Evolutionary conservation across 805 yeast genomes (phyloP).

Genomic region (Spathaspora sp.): DNA sequence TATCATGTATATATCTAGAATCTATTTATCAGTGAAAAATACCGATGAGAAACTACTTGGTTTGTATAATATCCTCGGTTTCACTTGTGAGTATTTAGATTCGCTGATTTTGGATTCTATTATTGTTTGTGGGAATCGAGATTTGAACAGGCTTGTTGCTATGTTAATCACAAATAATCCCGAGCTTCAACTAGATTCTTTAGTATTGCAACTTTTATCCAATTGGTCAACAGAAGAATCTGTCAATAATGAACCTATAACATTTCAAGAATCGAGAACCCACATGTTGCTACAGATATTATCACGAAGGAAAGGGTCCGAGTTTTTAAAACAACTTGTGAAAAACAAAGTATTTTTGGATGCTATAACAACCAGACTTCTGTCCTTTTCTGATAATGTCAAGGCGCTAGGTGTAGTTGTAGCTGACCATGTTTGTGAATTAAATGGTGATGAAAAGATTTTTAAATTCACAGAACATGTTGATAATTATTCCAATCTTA

Average conservation of each 20-base stretch:
- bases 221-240: slow-evolving; percentile 24
- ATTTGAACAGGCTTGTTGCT: slow-evolving; percentile 16
- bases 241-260: slow-evolving; percentile 37
- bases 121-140: slow-evolving; percentile 16
- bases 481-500: slow-evolving; percentile 21
- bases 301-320: slow-evolving; percentile 11
- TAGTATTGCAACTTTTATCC: slow-evolving; percentile 7
- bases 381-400: slow-evolving; percentile 41
- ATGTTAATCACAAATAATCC: slow-evolving; percentile 6
- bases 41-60: slow-evolving; percentile 14
- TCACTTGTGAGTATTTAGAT: slow-evolving; percentile 10
- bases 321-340: slow-evolving; percentile 25
- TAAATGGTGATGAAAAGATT: slow-evolving; percentile 24
- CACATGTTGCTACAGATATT: slow-evolving; percentile 39
- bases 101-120: slow-evolving; percentile 2
- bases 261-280: slow-evolving; percentile 47
- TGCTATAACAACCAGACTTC: slow-evolving; percentile 53
- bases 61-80: slow-evolving; percentile 12
- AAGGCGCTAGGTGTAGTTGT: slow-evolving; percentile 54
- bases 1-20: slow-evolving; percentile 8
- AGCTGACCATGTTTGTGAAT: slow-evolving; percentile 47
- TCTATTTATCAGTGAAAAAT: background rate
- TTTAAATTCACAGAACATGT: slow-evolving; percentile 27
- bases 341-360: slow-evolving; percentile 38
- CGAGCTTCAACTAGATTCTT: slow-evolving; percentile 1